A percentile compares a stretch with the other conserved stretches of the same genome.
phyloP scores from a whole-genome alignment of 345 rosid genomes.

The Salix purpurea region DNA sequence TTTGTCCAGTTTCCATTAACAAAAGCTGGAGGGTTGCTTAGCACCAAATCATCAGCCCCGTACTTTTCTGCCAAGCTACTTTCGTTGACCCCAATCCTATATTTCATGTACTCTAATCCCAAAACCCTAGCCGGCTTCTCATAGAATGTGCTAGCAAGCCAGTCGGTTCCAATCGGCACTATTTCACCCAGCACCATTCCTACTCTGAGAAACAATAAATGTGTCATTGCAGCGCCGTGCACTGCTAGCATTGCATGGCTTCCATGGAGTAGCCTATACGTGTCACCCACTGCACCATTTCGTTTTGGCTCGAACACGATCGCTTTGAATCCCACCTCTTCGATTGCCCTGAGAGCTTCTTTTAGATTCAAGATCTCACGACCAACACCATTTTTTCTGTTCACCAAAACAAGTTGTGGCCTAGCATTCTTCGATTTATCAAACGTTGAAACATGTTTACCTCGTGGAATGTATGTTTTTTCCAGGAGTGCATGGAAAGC shows the following conservation, averaged over 20 bases:
- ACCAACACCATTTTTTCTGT: not conserved
- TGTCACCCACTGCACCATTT: slow-evolving; percentile 7
- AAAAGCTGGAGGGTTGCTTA: slow-evolving; percentile 24
- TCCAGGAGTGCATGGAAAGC: slow-evolving; percentile 23
- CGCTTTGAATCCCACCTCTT: slow-evolving; percentile 26
- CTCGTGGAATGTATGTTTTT: slow-evolving; percentile 7
- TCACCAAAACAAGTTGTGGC: slow-evolving; percentile 21
- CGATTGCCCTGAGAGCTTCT: not conserved
- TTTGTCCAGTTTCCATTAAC: slow-evolving; percentile 1
- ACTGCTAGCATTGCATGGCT: slow-evolving; percentile 40
- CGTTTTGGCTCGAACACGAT: slow-evolving; percentile 17
- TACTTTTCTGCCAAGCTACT: slow-evolving; percentile 32
- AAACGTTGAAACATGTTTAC: not conserved
- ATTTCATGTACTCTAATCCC: slow-evolving; percentile 32
- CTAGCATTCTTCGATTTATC: not conserved
- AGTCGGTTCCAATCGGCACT: slow-evolving; percentile 30
- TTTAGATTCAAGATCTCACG: slow-evolving; percentile 21
- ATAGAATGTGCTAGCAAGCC: slow-evolving; percentile 23
- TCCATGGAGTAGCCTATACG: slow-evolving; percentile 18
- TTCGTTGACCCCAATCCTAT: slow-evolving; percentile 23
- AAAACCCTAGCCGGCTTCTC: slow-evolving; percentile 25
- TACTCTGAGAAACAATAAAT: slow-evolving; percentile 21
- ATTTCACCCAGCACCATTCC: slow-evolving; percentile 29
- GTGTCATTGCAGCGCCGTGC: slow-evolving; percentile 43
- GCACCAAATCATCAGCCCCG: slow-evolving; percentile 1